Conservation (phyloP, 495 filamentous ascomycete species). For the Massariosphaeria phaeospora region DNA sequence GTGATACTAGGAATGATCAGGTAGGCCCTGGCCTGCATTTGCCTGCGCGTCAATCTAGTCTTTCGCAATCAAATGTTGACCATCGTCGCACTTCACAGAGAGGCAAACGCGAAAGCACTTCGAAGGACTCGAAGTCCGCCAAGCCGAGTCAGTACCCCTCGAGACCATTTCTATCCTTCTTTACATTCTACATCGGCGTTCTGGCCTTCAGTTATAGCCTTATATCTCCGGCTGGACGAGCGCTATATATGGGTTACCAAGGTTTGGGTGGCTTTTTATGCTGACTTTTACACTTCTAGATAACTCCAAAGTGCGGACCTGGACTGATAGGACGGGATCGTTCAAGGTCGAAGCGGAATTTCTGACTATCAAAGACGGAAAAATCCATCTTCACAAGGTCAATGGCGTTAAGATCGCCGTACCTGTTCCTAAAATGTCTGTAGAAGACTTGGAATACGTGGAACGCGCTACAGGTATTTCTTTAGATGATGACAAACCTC, state of each 20-base stretch:
- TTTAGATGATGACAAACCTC: constrained; percentile 92
- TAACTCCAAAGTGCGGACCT: constrained; percentile 73
- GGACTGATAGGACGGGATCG: constrained; percentile 90
- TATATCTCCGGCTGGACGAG: not conserved
- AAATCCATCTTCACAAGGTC: constrained; percentile 95
- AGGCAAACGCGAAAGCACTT: constrained; percentile 62
- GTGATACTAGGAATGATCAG: constrained; percentile 57
- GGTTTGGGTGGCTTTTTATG: not conserved
- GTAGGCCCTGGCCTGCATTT: constrained; percentile 71
- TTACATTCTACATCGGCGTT: not conserved
- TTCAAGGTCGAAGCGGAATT: constrained; percentile 99
- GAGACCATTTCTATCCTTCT: not conserved
- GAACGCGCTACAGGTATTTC: constrained; percentile 81
- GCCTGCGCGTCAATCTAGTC: constrained; percentile 63
- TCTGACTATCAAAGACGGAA: constrained; percentile 85
- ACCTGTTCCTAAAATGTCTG: constrained; percentile 88
- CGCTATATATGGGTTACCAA: too few species aligned
- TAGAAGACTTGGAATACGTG: constrained; percentile 91
- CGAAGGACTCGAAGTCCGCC: constrained; percentile 37
- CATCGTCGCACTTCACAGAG: constrained; percentile 60
- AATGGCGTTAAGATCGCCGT: constrained; percentile 99
- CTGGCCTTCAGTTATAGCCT: not conserved
- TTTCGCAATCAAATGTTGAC: constrained; percentile 53
- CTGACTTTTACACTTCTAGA: constrained; percentile 50
- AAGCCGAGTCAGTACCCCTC: constrained; percentile 67